These are phyloP conservation scores for Erodium moschatum DNA, from an alignment of 441 rosid genomes.

Conservation along the genomic window DNA sequence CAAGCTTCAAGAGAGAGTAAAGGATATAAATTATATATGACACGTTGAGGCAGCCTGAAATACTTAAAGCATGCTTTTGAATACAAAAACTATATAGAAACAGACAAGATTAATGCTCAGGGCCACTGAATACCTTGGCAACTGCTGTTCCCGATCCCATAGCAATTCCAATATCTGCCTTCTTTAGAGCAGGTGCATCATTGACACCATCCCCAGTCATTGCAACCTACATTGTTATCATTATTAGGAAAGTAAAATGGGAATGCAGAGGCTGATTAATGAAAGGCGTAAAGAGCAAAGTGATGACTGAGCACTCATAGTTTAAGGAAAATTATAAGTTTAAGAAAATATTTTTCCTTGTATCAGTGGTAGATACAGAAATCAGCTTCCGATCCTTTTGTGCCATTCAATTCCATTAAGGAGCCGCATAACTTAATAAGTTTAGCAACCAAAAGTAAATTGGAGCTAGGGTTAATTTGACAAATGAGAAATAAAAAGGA, in stretches of 20 bases:
- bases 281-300: background rate
- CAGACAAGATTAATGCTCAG: slow-evolving; percentile 11
- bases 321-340: background rate
- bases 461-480: background rate
- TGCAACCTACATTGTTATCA: slow-evolving; percentile 60
- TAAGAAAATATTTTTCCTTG: background rate
- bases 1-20: background rate
- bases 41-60: background rate
- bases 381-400: background rate
- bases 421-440: background rate
- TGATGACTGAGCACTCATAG: background rate
- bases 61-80: background rate
- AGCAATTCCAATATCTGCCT: slow-evolving; percentile 97
- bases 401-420: slow-evolving; percentile 6
- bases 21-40: background rate
- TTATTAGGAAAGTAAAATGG: slow-evolving; percentile 12
- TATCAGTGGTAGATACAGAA: background rate
- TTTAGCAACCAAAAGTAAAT: background rate
- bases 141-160: slow-evolving; percentile 99
- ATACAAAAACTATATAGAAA: background rate
- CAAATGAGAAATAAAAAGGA: background rate
- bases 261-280: background rate
- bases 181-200: slow-evolving; percentile 97
- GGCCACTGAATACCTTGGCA: slow-evolving; percentile 64
- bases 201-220: slow-evolving; percentile 99